phyloP scores from a whole-genome alignment of 2,329 filamentous ascomycete genomes.

The Colletotrichum acutatum region DNA sequence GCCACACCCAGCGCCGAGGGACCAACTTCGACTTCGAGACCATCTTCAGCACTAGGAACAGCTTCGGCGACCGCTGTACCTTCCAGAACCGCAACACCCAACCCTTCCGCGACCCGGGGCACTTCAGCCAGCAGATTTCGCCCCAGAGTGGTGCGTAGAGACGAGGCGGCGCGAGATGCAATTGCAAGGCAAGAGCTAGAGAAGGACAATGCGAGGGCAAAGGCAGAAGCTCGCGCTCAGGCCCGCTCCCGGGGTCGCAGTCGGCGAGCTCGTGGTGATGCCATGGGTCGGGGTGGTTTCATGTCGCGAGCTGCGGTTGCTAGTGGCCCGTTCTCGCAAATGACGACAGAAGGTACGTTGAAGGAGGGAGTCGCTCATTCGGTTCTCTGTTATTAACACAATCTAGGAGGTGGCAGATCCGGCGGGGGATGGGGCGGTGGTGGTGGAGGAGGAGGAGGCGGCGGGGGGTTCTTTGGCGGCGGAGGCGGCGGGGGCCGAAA shows the following conservation, averaged over 20 bases:
- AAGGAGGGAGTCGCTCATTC: neutral
- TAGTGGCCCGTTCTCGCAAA: slow-evolving; percentile 52
- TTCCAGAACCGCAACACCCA: slow-evolving; percentile 43
- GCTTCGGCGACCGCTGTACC: slow-evolving; percentile 10
- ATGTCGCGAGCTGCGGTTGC: slow-evolving; percentile 48
- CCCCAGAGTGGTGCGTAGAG: slow-evolving; percentile 60
- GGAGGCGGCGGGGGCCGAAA: slow-evolving; percentile 42
- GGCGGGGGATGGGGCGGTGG: slow-evolving; percentile 34
- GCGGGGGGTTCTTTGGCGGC: slow-evolving; percentile 42
- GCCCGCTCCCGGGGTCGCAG: slow-evolving; percentile 44
- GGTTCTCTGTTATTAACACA: neutral
- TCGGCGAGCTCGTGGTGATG: slow-evolving; percentile 55
- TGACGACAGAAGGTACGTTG: slow-evolving; percentile 34
- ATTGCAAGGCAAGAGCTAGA: slow-evolving; percentile 57
- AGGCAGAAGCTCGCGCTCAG: slow-evolving; percentile 36
- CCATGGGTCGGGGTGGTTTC: slow-evolving; percentile 55
- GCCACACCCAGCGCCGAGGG: slow-evolving; percentile 19
- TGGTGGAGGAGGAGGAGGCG: slow-evolving; percentile 35
- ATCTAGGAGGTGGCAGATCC: slow-evolving; percentile 34
- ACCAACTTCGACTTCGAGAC: slow-evolving; percentile 8
- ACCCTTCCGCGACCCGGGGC: slow-evolving; percentile 46
- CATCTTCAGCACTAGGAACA: slow-evolving; percentile 16
- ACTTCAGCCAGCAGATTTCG: slow-evolving; percentile 54
- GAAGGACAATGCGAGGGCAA: slow-evolving; percentile 46
- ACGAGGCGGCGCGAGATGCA: slow-evolving; percentile 60